Base-by-base conservation (phyloP, 2,329 filamentous ascomycete species). In the Aureobasidium sp. region DNA sequence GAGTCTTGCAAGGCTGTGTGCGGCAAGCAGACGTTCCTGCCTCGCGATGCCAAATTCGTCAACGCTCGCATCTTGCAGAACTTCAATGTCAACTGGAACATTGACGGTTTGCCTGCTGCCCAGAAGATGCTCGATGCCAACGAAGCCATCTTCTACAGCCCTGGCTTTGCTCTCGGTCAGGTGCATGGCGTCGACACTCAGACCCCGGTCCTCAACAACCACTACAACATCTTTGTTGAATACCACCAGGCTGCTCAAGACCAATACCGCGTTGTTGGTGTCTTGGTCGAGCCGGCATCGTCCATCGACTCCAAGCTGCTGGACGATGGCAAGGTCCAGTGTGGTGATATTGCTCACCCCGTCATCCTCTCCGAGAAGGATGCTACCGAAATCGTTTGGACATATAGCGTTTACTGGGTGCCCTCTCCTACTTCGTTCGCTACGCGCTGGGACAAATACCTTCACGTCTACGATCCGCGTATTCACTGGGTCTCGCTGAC, bases 401-500 rank as follows among this genome's bases (percentile, higher is more conserved):
- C 91, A 5, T 99, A 99, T 77, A 90, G 88, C 65, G 90, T 97
- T 15, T 88, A 87, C 74, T 99, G 94, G 94, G 83, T 81, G 61
- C 84, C 85, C 66, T 96, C 91, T 0, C 71, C 81, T 0, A 97
- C 92, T 1, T 89, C 88, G 1, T 99, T 95, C 87, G 94, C 94
- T 29, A 99, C 94, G 13, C 84, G 94, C 65, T 99, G 94, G 94
- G 94, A 99, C 79, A 97, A 96, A 75, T 97, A 97, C 72, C 81
- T 99, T 37, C 93, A 97, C 70, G 93, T 99, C 31, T 95, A 92
- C 70, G 92, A 97, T 73, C 92, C 94, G 57, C 95, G 94, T 79
- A 97, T 99, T 68, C 94, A 99, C 74, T 99, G 94, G 94, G 96
- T 97, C 78, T 96, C 92, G 62, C 84, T 99, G 53, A 89, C 97